Base-by-base conservation (phyloP, 2,329 filamentous ascomycete species). In the Aspergillus aculeatus region DNA sequence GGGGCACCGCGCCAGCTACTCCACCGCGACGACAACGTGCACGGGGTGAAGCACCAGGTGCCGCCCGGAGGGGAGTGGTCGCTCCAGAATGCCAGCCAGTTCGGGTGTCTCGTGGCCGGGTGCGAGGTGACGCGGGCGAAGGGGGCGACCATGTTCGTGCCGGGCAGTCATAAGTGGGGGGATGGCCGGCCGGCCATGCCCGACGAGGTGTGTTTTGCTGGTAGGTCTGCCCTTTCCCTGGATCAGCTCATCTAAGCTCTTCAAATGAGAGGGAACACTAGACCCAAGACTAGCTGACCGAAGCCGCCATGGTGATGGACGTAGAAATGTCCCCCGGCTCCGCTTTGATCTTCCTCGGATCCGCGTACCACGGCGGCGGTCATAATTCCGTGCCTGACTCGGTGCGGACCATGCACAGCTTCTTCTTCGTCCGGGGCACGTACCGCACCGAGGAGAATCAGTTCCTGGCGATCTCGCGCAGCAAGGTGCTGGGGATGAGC, bases 291-390 rank as follows among this genome's bases (percentile, higher is more conserved):
- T 0, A 14, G 10, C 5, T 26, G 26, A 19, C 14, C 50, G 12
- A 12, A 6, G 26, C 2, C 19, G 26, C 26, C 7, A 9, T 29
- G 26, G 26, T 29, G 2, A 0, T 9, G 26, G 26, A 29, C 2
- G 21, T 11, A 75, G 74, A 77, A 58, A 77, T 77, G 73, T 61
- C 69, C 19, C 66, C 72, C 10, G 74, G 74, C 2, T 71, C 70
- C 1, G 74, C 74, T 2, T 60, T 77, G n/a, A 69, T 77, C 21
- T 75, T 77, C 57, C 68, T 75, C 1, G 71, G 67, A 2, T 66
- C 70, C 4, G 66, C 62, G 19, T 75, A 69, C 26, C 73, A 76
- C 48, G 74, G 73, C 4, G 73, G 69, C 16, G 73, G 69, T 2
- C 68, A 72, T 31, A 75, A 74, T 57, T 62, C 64, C 0, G 56